phyloP scores from a whole-genome alignment of 2,329 filamentous ascomycete genomes.

The Grosmannia huntii region DNA sequence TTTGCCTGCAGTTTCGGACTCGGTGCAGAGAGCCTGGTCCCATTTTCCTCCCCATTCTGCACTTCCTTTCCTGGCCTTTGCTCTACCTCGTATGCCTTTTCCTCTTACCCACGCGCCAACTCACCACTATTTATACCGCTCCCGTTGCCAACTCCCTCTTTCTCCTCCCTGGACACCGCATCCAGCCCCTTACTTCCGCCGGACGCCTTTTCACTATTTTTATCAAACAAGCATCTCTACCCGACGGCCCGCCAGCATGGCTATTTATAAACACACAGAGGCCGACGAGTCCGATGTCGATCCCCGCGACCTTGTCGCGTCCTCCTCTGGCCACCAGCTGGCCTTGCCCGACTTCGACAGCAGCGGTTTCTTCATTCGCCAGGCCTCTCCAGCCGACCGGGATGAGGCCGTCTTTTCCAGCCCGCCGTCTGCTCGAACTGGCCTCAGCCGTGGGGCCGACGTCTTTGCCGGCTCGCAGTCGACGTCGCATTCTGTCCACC shows the following conservation, averaged over 20 bases:
- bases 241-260: background rate
- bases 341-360: background rate
- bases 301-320: background rate
- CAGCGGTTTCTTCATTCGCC: background rate
- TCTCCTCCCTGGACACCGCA: background rate
- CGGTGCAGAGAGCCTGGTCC: no score
- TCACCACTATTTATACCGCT: background rate
- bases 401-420: no score
- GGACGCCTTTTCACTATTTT: no score
- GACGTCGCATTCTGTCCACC: background rate
- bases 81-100: background rate
- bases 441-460: background rate
- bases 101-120: background rate
- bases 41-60: background rate
- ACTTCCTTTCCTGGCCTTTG: background rate
- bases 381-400: background rate
- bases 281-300: background rate
- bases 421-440: background rate
- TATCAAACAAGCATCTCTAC: background rate
- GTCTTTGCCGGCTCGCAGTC: background rate
- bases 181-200: no score
- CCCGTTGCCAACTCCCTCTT: background rate
- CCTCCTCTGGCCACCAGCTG: background rate
- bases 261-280: background rate
- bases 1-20: no score